Conservation (phyloP, 148 eudicot genomes). For the Arctostaphylos glauca region DNA sequence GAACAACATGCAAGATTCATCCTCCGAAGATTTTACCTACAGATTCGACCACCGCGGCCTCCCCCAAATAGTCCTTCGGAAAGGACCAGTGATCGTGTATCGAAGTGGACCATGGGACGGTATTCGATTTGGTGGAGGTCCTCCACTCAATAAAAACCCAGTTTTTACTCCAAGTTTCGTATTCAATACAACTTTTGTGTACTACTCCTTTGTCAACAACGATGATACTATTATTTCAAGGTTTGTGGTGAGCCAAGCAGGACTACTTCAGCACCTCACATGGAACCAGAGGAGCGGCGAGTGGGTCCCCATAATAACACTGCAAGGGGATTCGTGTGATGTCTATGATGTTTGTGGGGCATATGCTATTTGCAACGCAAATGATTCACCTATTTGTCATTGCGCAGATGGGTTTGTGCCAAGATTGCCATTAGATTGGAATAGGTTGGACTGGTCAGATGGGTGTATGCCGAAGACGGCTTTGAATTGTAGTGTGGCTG, state of each 20-base stretch:
- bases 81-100: background rate
- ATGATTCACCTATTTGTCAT: background rate
- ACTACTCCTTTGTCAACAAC: conserved; percentile 17
- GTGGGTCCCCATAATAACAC: conserved; percentile 6
- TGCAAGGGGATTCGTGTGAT: conserved; percentile 18
- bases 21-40: conserved; percentile 18
- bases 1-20: conserved; percentile 22
- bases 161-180: conserved; percentile 20
- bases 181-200: conserved; percentile 10
- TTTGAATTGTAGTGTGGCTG: conserved; percentile 13
- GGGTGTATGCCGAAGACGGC: conserved; percentile 22
- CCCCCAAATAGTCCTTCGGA: conserved; percentile 14
- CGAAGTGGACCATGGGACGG: conserved; percentile 48
- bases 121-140: conserved; percentile 29
- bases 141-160: conserved; percentile 12
- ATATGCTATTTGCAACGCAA: conserved; percentile 18
- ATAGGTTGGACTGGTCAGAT: conserved; percentile 13
- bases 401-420: conserved; percentile 29
- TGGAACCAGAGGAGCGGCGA: conserved; percentile 12
- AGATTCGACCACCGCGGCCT: conserved; percentile 22
- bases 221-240: conserved; percentile 19
- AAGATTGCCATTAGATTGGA: conserved; percentile 18
- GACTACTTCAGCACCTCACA: conserved; percentile 11
- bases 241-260: conserved; percentile 24
- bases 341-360: conserved; percentile 23